Base-by-base conservation (phyloP, 2,329 filamentous ascomycete genomes). In the Aspergillus alliaceus region DNA sequence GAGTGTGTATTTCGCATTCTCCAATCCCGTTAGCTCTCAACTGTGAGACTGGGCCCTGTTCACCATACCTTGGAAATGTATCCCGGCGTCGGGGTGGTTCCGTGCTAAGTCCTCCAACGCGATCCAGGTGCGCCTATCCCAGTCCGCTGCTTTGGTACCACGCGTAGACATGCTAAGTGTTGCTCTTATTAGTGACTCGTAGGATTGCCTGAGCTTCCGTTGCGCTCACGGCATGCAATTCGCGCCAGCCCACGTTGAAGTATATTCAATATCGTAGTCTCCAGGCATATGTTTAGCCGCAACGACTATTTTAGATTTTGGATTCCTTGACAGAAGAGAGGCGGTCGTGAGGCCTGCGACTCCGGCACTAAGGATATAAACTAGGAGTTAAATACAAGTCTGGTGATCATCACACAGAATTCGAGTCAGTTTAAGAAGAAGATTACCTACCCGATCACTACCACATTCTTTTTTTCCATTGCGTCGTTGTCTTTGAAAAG, bases 241-340 rank as follows among this genome's bases (percentile, higher is more conserved):
- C 51, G 90, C 91, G 4, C 91, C 91, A 1, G 91, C 91, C 89
- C 90, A 95, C 0, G 90, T 91, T 2, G 90, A 95, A 0, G 90
- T 87, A 71, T 96, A 96, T 79, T 95, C 89, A 64, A 92, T 87
- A 63, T 93, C 89, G 72, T 92, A 93, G 77, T 96, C 92, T 31
- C 92, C 92, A 0, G 92, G 92, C 88, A 96, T 93, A 72, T 95
- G 89, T 69, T 93, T 95, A 3, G 90, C 88, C 31, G 90, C 79
- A 24, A 95, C 79, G 0, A 88, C 90, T 60, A 95, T 75, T 15
- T 78, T 75, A 62, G 86, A 80, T 4, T 72, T 66, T 5, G 75
- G 69, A 59, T 83, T 79, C 56, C 77, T 78, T 12, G 85, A 85
- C 12, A 42, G 20, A 6, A 42, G 39, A 25, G 25, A 22, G 6